Evolutionary conservation across 2,329 filamentous ascomycete species (phyloP).

Genomic region (Lasiodiplodia gonubiensis): DNA sequence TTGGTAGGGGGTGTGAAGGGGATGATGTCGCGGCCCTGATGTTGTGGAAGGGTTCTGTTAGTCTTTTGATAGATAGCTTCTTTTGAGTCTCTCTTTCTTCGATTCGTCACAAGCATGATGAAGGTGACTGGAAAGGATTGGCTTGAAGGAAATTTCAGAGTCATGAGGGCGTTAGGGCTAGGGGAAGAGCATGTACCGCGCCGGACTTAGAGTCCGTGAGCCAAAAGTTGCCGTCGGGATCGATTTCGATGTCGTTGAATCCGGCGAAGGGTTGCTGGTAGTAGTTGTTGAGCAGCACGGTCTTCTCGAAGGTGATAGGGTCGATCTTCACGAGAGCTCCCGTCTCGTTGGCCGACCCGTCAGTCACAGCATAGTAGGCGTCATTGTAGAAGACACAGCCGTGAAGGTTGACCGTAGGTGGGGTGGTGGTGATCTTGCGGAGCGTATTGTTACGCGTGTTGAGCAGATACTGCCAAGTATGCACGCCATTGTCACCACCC

Average conservation of each 20-base stretch:
- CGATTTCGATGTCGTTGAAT: conserved; percentile 32
- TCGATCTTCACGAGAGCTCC: conserved; percentile 29
- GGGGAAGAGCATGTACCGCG: conserved; percentile 13
- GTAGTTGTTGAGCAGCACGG: conserved; percentile 30
- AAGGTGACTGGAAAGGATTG: not conserved
- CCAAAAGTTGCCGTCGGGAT: conserved; percentile 31
- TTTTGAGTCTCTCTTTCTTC: not conserved
- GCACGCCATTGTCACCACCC: conserved; percentile 30
- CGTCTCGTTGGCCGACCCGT: conserved; percentile 28
- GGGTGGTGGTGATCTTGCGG: conserved; percentile 29
- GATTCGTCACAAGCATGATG: not conserved
- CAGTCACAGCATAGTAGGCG: conserved; percentile 30
- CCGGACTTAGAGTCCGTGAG: conserved; percentile 32
- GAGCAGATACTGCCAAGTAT: conserved; percentile 31
- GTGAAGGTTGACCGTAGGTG: conserved; percentile 30
- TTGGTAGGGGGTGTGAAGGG: conserved; percentile 17
- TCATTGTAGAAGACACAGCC: conserved; percentile 30
- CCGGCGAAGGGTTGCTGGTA: conserved; percentile 30
- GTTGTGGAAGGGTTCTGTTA: not conserved
- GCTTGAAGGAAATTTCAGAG: not conserved
- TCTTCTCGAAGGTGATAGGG: conserved; percentile 27
- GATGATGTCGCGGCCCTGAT: conserved; percentile 29
- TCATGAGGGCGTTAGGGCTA: not conserved
- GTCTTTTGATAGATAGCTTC: not conserved
- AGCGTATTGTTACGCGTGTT: conserved; percentile 26